Percentiles rank a stretch among this genome's conserved stretches.
Evolutionary conservation across 768 basidiomycete genomes (phyloP).

Genomic region (Serendipita vermifera): DNA sequence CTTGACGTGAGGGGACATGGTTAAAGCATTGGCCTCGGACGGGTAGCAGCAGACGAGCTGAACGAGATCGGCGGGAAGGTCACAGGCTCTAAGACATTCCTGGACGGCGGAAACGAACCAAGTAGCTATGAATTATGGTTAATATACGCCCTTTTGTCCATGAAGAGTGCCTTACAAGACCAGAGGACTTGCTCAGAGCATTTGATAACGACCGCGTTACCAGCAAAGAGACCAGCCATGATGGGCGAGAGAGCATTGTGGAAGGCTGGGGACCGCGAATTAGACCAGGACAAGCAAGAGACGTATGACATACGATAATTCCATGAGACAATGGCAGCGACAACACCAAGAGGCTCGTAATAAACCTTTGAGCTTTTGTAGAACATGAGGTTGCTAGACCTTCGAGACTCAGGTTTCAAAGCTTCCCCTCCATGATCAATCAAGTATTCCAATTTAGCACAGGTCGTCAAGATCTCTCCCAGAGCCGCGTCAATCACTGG

Average conservation of each 20-base stretch:
- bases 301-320: slow-evolving; percentile 57
- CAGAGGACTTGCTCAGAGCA: slow-evolving; percentile 88
- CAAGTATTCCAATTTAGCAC: slow-evolving; percentile 88
- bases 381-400: slow-evolving; percentile 48
- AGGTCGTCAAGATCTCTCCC: slow-evolving; percentile 90
- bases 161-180: slow-evolving; percentile 32
- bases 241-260: slow-evolving; percentile 95
- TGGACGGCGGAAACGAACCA: slow-evolving; percentile 64
- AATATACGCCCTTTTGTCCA: slow-evolving; percentile 39
- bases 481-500: slow-evolving; percentile 86
- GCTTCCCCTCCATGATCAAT: slow-evolving; percentile 71
- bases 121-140: slow-evolving; percentile 6
- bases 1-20: slow-evolving; percentile 62
- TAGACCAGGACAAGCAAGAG: not conserved
- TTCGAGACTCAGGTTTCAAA: slow-evolving; percentile 59
- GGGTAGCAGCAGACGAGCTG: slow-evolving; percentile 88
- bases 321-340: slow-evolving; percentile 90
- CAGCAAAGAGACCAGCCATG: slow-evolving; percentile 77
- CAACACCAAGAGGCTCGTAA: slow-evolving; percentile 87
- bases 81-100: slow-evolving; percentile 63
- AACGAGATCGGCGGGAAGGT: slow-evolving; percentile 75
- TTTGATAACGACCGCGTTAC: slow-evolving; percentile 82
- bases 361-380: slow-evolving; percentile 70
- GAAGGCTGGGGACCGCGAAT: slow-evolving; percentile 43
- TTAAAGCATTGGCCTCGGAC: slow-evolving; percentile 71